Evolutionary conservation across 805 yeast genomes (phyloP).

Genomic region (Metschnikowia continentalis): DNA sequence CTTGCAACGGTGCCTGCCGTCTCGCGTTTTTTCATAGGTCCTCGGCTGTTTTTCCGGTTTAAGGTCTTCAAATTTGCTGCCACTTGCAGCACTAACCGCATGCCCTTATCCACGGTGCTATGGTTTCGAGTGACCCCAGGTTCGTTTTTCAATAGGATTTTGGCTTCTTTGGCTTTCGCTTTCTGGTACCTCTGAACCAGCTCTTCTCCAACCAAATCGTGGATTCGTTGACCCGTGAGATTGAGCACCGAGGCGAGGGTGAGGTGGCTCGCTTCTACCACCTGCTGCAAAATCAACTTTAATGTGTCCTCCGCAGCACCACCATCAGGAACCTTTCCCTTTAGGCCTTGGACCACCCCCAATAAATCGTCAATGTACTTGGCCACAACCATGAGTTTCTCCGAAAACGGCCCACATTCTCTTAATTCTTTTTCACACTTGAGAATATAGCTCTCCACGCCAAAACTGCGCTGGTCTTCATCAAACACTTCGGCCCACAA

Average conservation of each 20-base stretch:
- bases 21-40: background rate
- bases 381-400: background rate
- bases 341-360: background rate
- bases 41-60: background rate
- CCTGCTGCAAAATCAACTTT: slow-evolving; percentile 1
- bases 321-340: background rate
- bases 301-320: background rate
- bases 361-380: background rate
- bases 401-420: background rate
- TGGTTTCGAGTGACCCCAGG: background rate
- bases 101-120: background rate
- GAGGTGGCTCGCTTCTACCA: background rate
- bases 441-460: slow-evolving; percentile 8
- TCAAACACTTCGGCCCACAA: background rate
- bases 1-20: background rate
- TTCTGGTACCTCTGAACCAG: background rate
- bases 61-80: background rate
- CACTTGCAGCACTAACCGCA: slow-evolving; percentile 1
- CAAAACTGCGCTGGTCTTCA: background rate
- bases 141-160: background rate
- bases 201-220: slow-evolving; percentile 1
- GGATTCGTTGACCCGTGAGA: background rate
- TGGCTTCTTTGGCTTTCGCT: background rate
- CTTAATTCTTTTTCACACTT: slow-evolving; percentile 9
- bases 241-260: background rate